Percentiles rank a stretch among this genome's conserved stretches.
phyloP scores from a whole-genome alignment of 371 early-diverging fungal genomes.

The Mucor irregularis region DNA sequence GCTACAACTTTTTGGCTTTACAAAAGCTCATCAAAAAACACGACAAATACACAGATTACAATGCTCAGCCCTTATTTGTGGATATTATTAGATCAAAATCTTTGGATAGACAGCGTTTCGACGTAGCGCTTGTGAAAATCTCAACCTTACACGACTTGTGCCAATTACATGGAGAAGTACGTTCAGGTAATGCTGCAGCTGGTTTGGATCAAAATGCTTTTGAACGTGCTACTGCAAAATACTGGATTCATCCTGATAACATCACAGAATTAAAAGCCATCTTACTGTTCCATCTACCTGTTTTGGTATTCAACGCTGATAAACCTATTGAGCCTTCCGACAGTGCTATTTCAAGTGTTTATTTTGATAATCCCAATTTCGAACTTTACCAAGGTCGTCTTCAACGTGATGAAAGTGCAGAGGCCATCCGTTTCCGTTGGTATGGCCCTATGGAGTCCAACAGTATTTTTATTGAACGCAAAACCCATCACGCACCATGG shows the following conservation, averaged over 20 bases:
- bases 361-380: conserved; percentile 92
- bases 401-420: conserved; percentile 91
- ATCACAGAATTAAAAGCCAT: conserved; percentile 93
- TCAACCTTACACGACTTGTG: conserved; percentile 88
- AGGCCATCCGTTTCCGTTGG: conserved; percentile 91
- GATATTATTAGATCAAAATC: conserved; percentile 32
- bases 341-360: conserved; percentile 92
- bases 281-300: conserved; percentile 94
- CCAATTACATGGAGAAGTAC: conserved; percentile 68
- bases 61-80: conserved; percentile 27
- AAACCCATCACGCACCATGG: conserved; percentile 97
- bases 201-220: conserved; percentile 70
- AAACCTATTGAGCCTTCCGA: conserved; percentile 67
- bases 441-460: conserved; percentile 66
- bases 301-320: conserved; percentile 86
- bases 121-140: conserved; percentile 83
- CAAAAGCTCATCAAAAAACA: conserved; percentile 90
- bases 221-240: conserved; percentile 90
- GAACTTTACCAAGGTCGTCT: conserved; percentile 92
- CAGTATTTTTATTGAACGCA: conserved; percentile 95
- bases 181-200: conserved; percentile 57
- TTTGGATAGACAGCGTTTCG: conserved; percentile 62
- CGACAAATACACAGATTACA: conserved; percentile 55
- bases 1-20: conserved; percentile 94
- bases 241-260: conserved; percentile 99